Evolutionary conservation across 208 protist genomes (phyloP).

Genomic region (Acanthamoeba divionensis): DNA sequence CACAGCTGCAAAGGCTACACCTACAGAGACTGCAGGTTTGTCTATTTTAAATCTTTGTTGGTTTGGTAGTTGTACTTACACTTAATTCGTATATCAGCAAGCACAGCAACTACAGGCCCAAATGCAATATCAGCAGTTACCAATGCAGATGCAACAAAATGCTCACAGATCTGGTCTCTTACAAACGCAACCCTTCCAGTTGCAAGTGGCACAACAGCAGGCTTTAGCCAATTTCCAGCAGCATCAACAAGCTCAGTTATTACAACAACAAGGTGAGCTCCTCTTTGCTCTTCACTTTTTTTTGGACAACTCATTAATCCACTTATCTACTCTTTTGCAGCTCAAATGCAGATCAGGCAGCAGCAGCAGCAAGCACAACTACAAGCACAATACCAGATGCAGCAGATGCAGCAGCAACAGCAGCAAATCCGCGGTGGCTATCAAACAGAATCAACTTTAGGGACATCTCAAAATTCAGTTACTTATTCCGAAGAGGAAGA

Average conservation of each 20-base stretch:
- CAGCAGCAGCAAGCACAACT: background rate
- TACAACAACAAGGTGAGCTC: no score
- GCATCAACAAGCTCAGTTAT: background rate
- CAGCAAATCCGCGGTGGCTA: background rate
- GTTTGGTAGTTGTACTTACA: no score
- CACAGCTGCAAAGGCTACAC: background rate
- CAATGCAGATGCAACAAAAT: background rate
- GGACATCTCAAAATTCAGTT: no score
- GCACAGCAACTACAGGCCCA: no score
- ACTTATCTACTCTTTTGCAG: background rate
- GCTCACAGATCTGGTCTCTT: background rate
- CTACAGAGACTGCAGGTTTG: background rate
- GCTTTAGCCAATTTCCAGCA: background rate
- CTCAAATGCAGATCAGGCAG: background rate
- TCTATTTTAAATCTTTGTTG: no score
- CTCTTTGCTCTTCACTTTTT: background rate
- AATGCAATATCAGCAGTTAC: background rate
- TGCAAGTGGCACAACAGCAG: background rate
- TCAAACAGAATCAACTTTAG: no score
- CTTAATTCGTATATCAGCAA: no score
- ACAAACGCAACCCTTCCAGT: background rate
- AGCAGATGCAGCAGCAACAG: slow-evolving; percentile 12
- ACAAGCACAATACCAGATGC: no score
- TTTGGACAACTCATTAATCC: background rate
- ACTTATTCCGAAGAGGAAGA: no score